Percentiles rank a stretch among this genome's conserved stretches.
These are phyloP conservation scores for Erythrophleum fordii DNA, from an alignment of 306 rosid genomes.

Conservation along the genomic window DNA sequence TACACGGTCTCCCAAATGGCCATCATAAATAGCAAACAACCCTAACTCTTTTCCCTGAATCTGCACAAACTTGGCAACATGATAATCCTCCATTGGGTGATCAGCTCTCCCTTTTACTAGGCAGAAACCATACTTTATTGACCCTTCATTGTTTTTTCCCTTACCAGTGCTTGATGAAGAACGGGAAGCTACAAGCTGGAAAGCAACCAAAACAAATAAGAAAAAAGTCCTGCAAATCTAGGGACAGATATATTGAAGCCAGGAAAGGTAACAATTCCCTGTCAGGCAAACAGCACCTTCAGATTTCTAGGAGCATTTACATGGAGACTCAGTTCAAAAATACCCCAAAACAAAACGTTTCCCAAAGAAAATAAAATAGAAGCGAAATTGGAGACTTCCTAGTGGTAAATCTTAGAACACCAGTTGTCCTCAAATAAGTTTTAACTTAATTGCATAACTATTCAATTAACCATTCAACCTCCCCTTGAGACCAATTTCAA, in stretches of 20 bases:
- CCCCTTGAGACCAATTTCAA: conserved; percentile 20
- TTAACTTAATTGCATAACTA: conserved; percentile 4
- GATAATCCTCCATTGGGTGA: conserved; percentile 99
- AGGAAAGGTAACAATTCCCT: conserved; percentile 25
- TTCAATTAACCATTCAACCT: conserved; percentile 16
- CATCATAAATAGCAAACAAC: conserved; percentile 91
- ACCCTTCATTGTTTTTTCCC: conserved; percentile 75
- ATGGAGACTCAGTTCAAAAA: background rate
- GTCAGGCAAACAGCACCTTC: conserved; percentile 27
- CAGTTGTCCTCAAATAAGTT: background rate
- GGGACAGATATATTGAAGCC: conserved; percentile 21
- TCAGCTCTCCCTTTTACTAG: conserved; percentile 91
- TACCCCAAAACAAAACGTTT: conserved; percentile 20
- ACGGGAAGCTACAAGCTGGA: conserved; percentile 62
- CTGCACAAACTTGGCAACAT: conserved; percentile 85
- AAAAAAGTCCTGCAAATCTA: conserved; percentile 27
- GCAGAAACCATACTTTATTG: conserved; percentile 82
- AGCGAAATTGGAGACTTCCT: background rate
- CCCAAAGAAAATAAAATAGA: background rate
- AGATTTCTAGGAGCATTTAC: conserved; percentile 23
- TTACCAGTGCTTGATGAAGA: conserved; percentile 81
- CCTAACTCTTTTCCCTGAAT: conserved; percentile 74
- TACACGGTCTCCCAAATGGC: conserved; percentile 86
- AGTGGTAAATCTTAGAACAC: conserved; percentile 11
- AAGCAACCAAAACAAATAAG: conserved; percentile 30